Base-by-base conservation (phyloP, 441 rosid genomes). In the Populus trichocarpa region DNA sequence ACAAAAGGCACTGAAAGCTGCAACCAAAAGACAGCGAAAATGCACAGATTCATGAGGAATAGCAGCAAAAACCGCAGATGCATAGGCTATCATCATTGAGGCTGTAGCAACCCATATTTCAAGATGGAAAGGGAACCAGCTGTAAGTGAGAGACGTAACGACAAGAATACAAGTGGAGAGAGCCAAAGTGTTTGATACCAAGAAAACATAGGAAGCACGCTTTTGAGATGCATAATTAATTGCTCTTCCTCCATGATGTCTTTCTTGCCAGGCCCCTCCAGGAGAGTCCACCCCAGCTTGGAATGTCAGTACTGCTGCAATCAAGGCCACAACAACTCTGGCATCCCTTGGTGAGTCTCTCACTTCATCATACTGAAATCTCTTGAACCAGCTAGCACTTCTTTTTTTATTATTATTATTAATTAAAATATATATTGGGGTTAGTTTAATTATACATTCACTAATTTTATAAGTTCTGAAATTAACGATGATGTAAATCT, bases 231-330 rank as follows among this genome's bases (percentile, higher is more conserved):
- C 36, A 5, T 33, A 76, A 26, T 26, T 26, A 16, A 76, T 76
- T n/a, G 74, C 79, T 16, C 66, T 69, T 18, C 79, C 74, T 0
- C 40, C 16, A 2, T 25, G 0, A 63, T 77, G 69, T 1, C 69
- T 68, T 25, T 72, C 83, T 30, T 76, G 80, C 77, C 71, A 76
- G 11, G 71, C 14, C 5, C 33, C 83, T 0, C 74, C 59, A 9
- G 67, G 74, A 26, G 22, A 16, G 0, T 76, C 75, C 0, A 72
- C 67, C 13, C 80, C 71, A 2, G 77, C 74, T 23, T 71, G 73
- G 28, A 75, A 66, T 2, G 76, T 66, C 8, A 26, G 33, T 32
- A 32, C 71, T 0, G 79, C 46, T 0, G 72, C 72, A 1, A 80
- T 80, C 26, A 80, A 40, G 11, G 65, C 78, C 36, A 30, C 77